Evolutionary conservation across 2,329 filamentous ascomycete genomes (phyloP), one percentile per base, ranked within the genome.

Genomic region (Aspergillus fumigatus): DNA sequence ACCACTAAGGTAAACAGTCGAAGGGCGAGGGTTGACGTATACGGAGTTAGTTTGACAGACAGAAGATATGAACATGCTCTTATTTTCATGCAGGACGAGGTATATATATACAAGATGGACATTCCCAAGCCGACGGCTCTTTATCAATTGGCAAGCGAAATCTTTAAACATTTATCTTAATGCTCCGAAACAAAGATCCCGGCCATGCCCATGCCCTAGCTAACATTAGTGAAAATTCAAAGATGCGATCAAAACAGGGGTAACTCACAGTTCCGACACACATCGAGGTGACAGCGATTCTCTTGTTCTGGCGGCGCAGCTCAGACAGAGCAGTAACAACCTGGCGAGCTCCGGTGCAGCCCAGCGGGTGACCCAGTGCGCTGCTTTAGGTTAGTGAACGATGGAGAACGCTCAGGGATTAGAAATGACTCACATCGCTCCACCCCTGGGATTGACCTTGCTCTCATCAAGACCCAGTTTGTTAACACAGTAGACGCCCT

Each of bases 361-460:
- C 92, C 14, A 96, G 80, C 0, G 92, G 92, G 76, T 96, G 92
- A 9, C 92, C 90, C 69, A 96, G 92, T n/a, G 91, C 91, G 75
- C 70, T 73, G 50, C 43, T 17, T 10, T n/a, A 11, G 17, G 55
- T 66, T 47, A 66, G 61, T 38, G 29, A 50, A 51, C 17, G 29
- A 29, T 19, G 29, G 26, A 27, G 26, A 14, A 21, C 21, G 47
- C 14, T 38, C 27, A 40, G 17, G 3, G 11, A 52, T 40, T 3
- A 25, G 4, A 41, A 7, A 17, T 43, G 10, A 60, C 73, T 70
- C 70, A 76, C 74, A 96, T 96, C 41, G 91, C 90, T 62, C 92
- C 92, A 61, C 92, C 92, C 80, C 96, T 94, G 61, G 92, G 92
- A 79, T 97, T 97, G 69, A 97, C 88, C 83, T 96, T 96, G 58